Evolutionary conservation across 1,284 basidiomycete genomes (phyloP).

Genomic region (Trichosporon inkin): DNA sequence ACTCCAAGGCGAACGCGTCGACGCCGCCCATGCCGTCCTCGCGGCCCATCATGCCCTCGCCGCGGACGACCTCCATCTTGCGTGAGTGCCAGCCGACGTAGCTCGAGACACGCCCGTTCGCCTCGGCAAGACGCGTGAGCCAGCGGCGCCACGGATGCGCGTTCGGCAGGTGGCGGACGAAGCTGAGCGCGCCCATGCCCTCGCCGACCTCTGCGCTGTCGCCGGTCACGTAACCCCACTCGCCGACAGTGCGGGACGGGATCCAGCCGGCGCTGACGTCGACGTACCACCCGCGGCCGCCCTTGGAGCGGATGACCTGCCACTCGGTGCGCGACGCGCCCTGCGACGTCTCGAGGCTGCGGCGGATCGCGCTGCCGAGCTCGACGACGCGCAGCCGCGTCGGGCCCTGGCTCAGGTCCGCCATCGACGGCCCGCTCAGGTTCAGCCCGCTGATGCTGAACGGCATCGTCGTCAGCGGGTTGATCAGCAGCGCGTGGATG

Average conservation of each 20-base stretch:
- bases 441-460: conserved; percentile 56
- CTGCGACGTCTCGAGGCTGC: conserved; percentile 45
- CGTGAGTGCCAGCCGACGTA: conserved; percentile 91
- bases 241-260: conserved; percentile 14
- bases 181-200: conserved; percentile 24
- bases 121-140: conserved; percentile 67
- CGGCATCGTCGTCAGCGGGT: conserved; percentile 72
- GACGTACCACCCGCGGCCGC: conserved; percentile 92
- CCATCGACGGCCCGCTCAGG: conserved; percentile 20
- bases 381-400: conserved; percentile 86
- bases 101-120: conserved; percentile 82
- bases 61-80: conserved; percentile 94
- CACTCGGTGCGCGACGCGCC: conserved; percentile 61
- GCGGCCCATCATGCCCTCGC: conserved; percentile 81
- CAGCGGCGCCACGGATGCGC: conserved; percentile 64
- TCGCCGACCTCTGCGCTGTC: conserved; percentile 12
- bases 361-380: conserved; percentile 69
- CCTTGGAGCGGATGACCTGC: conserved; percentile 84
- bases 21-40: conserved; percentile 93
- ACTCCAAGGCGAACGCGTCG: conserved; percentile 76
- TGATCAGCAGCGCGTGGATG: conserved; percentile 61
- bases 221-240: conserved; percentile 16
- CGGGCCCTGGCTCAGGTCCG: conserved; percentile 53
- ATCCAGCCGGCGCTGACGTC: conserved; percentile 81
- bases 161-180: conserved; percentile 42